phyloP scores from a whole-genome alignment of 192 early-diverging fungal species.

The Backusella liffmaniae region DNA sequence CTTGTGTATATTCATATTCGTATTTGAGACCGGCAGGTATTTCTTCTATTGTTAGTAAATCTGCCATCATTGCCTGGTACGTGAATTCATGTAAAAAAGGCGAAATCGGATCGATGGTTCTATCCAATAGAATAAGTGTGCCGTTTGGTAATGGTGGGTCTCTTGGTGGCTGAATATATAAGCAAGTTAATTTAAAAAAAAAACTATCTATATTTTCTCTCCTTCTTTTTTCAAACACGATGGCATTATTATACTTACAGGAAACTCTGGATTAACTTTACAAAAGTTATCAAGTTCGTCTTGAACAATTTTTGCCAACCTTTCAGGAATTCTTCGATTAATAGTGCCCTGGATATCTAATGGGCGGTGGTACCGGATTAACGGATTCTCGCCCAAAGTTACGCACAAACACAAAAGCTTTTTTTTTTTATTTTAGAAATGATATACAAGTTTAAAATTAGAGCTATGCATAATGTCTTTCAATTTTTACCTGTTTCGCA shows the following conservation, averaged over 20 bases:
- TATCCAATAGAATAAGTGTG: conserved; percentile 87
- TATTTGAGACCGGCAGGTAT: conserved; percentile 57
- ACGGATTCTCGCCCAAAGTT: conserved; percentile 87
- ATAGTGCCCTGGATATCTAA: conserved; percentile 67
- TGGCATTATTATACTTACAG: conserved; percentile 33
- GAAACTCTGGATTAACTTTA: conserved; percentile 63
- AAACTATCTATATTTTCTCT: not conserved
- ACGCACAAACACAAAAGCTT: conserved; percentile 87
- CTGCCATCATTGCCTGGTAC: conserved; percentile 98
- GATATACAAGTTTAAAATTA: not conserved
- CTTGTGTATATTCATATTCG: conserved; percentile 50
- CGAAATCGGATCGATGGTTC: conserved; percentile 85
- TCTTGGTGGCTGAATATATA: conserved; percentile 36
- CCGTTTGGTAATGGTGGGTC: conserved; percentile 59
- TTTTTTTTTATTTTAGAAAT: not conserved
- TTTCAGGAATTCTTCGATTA: conserved; percentile 61
- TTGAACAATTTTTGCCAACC: conserved; percentile 80
- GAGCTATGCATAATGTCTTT: not conserved
- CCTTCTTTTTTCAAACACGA: not conserved
- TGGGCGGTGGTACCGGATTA: conserved; percentile 88
- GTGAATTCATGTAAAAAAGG: conserved; percentile 98
- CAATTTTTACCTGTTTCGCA: conserved; percentile 52
- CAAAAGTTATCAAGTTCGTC: conserved; percentile 81
- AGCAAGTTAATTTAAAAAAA: not conserved
- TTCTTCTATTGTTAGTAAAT: conserved; percentile 73